Evolutionary conservation across 768 basidiomycete genomes (phyloP).

Genomic region (Lentinula sp.): DNA sequence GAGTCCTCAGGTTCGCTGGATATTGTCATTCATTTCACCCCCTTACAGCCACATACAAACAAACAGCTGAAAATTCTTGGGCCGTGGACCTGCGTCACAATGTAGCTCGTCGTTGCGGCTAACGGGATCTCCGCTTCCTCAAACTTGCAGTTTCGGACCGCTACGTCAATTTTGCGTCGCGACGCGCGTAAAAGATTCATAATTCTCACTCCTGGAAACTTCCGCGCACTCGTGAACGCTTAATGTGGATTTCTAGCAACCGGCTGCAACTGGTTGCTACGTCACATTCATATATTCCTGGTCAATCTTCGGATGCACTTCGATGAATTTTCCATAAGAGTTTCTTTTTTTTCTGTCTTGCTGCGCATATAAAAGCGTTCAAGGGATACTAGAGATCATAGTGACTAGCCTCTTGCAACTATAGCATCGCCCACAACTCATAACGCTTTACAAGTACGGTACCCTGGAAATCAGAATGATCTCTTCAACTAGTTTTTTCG

Average conservation of each 20-base stretch:
- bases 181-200: no score
- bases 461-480: conserved; percentile 2
- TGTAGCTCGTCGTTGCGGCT: no score
- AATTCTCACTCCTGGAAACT: background rate
- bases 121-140: no score
- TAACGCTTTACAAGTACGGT: background rate
- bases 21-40: no score
- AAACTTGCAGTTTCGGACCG: background rate
- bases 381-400: background rate
- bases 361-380: background rate
- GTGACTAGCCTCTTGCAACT: background rate
- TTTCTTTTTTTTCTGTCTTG: background rate
- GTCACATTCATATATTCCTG: background rate
- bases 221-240: background rate
- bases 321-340: background rate
- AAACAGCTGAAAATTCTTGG: no score
- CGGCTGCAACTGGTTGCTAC: background rate
- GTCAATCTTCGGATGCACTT: conserved; percentile 1
- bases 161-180: background rate
- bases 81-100: no score
- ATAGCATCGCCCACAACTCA: background rate
- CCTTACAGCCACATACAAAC: no score
- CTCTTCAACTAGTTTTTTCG: conserved; percentile 18
- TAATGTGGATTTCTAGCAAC: background rate
- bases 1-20: no score